Percentiles rank a stretch among this genome's conserved stretches.
phyloP scores from a whole-genome alignment of 2,329 filamentous ascomycete genomes.

The Verticillium dahliae region DNA sequence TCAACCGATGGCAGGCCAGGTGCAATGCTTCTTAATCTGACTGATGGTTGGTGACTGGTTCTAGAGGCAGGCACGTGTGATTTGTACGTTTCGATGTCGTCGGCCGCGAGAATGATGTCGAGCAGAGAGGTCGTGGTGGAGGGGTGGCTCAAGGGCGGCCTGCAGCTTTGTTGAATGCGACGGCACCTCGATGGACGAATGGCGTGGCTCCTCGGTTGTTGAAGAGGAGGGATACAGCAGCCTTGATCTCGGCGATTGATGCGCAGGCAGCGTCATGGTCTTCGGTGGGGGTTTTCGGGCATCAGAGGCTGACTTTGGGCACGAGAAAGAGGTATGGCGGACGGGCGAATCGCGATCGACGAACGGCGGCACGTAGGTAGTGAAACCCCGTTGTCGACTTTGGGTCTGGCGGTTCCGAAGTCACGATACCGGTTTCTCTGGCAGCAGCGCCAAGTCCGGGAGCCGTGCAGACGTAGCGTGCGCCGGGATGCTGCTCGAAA shows the following conservation, averaged over 20 bases:
- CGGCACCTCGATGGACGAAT: not conserved
- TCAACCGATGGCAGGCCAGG: not conserved
- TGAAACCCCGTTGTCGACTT: not conserved
- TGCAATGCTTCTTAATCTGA: not conserved
- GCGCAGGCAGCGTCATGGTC: slow-evolving; percentile 37
- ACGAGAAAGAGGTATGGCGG: not conserved
- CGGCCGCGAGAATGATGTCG: not conserved
- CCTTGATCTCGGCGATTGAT: slow-evolving; percentile 24
- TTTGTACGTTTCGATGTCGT: slow-evolving; percentile 9
- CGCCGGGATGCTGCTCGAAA: not conserved
- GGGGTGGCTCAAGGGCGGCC: slow-evolving; percentile 3
- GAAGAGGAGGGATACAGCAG: slow-evolving; percentile 6
- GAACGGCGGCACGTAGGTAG: not conserved
- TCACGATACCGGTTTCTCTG: not conserved
- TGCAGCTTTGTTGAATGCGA: slow-evolving; percentile 8
- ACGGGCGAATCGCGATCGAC: not conserved
- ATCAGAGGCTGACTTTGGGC: slow-evolving; percentile 15
- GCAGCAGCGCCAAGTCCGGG: not conserved
- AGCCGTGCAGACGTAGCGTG: not conserved
- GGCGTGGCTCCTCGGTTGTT: slow-evolving; percentile 4
- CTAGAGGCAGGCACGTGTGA: slow-evolving; percentile 4
- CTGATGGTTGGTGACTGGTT: slow-evolving; percentile 1
- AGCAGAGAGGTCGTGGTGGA: slow-evolving; percentile 6
- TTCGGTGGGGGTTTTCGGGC: slow-evolving; percentile 20
- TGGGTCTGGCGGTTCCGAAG: not conserved